Evolutionary conservation across 257 asterid genomes (phyloP), one percentile per base, ranked within the genome.

Genomic region (Rauvolfia tetraphylla): DNA sequence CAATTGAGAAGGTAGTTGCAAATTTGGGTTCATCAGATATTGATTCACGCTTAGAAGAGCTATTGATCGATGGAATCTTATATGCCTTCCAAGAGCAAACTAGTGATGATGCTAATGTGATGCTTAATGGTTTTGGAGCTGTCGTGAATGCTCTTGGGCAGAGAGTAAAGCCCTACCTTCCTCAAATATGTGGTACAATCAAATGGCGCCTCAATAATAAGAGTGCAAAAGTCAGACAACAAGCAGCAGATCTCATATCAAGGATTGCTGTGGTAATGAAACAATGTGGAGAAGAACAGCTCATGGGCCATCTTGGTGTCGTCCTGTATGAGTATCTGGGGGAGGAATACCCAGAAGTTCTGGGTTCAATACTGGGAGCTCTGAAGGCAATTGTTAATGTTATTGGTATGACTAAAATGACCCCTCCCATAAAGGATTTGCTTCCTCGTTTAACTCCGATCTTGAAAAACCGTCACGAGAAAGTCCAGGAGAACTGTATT

Each of bases 51-150:
- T 77, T 93, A 54, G 97, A 91, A 82, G 96, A 93, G 83, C 87
- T 93, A 42, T 82, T 93, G 73, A 93, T 93, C 18, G 98, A 93
- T 82, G 98, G 97, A 33, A 93, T 93, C 77, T 89, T 91, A 11
- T 91, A 93, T 81, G 96, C 98, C 20, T 92, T 92, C 87, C 98
- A 93, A 79, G 98, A 93, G 81, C 98, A 93, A 84, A 93, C 98
- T 39, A 92, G 97, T 62, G 98, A 92, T 70, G 98, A 92, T 79
- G 98, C 98, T 46, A 92, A 92, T 54, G 96, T 93, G 79, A 93
- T 93, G 98, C 96, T 93, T 29, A 93, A 91, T 65, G 98, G 98
- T 36, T 92, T 92, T 85, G 98, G 98, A 71, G 98, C 94, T 69
- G 98, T 93, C 76, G 97, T 93, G 48, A 93, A 93, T 78, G 80